Evolutionary conservation across 768 basidiomycete species (phyloP), one percentile per base, ranked within the genome.

Genomic region (Tylopilus plumbeoviolaceoides): DNA sequence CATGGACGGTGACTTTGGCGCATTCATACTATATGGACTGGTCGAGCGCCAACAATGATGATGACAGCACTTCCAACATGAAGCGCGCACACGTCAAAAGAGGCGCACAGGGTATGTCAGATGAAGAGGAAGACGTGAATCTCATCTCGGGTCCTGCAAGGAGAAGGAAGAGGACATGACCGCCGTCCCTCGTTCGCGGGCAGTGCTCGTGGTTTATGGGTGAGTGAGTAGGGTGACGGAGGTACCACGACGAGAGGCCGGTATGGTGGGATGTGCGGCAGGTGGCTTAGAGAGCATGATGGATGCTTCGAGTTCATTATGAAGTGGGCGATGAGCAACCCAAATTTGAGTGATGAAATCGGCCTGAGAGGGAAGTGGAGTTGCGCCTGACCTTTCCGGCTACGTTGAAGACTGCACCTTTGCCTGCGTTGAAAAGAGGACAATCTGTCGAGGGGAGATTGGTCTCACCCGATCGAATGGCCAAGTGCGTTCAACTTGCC

Each of bases 261-360:
- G 80, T 44, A 90, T 80, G 28, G 76, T 63, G 0, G 85, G 80
- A 57, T 85, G 79, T 11, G 83, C 78, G 2, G 74, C 68, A 1
- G 91, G 91, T 0, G 91, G 88, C 53, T 80, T 82, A 42, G 89
- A 90, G 15, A 91, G 74, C 85, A 90, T 89, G 54, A 93, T 58
- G 6, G 89, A 91, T 1, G 85, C 75, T 67, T 92, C 91, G 3
- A 93, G 77, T 70, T 93, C 91, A 59, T 85, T 89, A 89, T 91
- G 59, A 42, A 47, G 47, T 15, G 14, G 23, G 45, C 10, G 25
- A 14, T 20, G 38, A 10, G 9, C 18, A 39, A 39, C 38, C 38
- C 38, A 20, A 39, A 9, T 7, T 39, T 39, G 38, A 39, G 35
- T 28, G 15, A 50, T 28, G 35, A 27, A 14, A 23, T n/a, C 10